These are phyloP conservation scores for Pyrenopolyporus hunteri DNA, from an alignment of 495 filamentous ascomycete species.

Conservation along the genomic window DNA sequence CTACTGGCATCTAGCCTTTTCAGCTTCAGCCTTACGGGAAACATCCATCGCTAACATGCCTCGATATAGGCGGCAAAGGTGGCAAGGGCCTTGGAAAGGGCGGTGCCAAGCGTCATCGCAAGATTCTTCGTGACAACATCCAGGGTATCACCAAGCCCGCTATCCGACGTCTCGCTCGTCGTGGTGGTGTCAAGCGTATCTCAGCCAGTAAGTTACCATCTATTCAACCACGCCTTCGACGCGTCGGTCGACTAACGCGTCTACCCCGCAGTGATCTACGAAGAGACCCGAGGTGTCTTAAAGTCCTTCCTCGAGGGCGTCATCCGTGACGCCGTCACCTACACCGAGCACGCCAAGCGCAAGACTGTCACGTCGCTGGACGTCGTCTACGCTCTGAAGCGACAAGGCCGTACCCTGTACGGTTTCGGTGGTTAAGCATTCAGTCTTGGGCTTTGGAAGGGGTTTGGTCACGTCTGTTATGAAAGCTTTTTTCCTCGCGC, in stretches of 20 bases:
- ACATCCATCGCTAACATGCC: slow-evolving; percentile 37
- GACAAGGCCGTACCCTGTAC: slow-evolving; percentile 93
- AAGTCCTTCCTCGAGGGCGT: slow-evolving; percentile 99
- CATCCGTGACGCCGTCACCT: slow-evolving; percentile 98
- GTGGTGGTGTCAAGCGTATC: slow-evolving; percentile 99
- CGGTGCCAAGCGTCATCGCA: slow-evolving; percentile 92
- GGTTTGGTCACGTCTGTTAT: slow-evolving; percentile 43
- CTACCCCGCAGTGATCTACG: slow-evolving; percentile 80
- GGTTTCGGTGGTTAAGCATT: slow-evolving; percentile 89
- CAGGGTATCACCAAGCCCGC: slow-evolving; percentile 99
- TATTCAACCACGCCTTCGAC: not conserved
- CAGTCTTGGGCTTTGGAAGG: slow-evolving; percentile 24
- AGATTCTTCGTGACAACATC: slow-evolving; percentile 99
- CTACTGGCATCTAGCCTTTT: slow-evolving; percentile 33
- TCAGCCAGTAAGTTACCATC: slow-evolving; percentile 75
- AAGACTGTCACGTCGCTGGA: slow-evolving; percentile 97
- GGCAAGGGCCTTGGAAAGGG: slow-evolving; percentile 94
- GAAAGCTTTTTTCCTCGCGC: slow-evolving; percentile 37
- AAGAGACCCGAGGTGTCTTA: slow-evolving; percentile 99
- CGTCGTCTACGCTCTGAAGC: slow-evolving; percentile 92
- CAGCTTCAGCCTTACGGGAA: slow-evolving; percentile 36
- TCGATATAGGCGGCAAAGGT: slow-evolving; percentile 80
- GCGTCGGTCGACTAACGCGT: slow-evolving; percentile 43
- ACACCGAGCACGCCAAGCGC: slow-evolving; percentile 96
- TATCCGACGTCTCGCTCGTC: slow-evolving; percentile 99